A percentile compares a stretch with the other conserved stretches of the same genome.
Evolutionary conservation across 495 filamentous ascomycete species (phyloP).

Genomic region (Barbatosphaeria neglecta): DNA sequence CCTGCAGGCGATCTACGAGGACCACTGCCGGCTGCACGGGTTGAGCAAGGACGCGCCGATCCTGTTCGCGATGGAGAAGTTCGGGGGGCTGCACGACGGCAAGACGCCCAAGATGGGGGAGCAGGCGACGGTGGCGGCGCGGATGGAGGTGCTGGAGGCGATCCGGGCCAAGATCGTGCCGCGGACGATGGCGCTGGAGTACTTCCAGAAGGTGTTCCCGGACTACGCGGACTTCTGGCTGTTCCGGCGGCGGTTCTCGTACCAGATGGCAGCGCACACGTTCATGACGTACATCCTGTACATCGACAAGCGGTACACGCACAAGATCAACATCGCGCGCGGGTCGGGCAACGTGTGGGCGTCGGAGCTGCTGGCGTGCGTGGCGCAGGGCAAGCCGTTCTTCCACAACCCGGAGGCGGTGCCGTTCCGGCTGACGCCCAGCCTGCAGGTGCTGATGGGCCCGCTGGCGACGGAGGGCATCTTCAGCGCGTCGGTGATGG

Average conservation of each 20-base stretch:
- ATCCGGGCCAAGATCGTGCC: conserved; percentile 90
- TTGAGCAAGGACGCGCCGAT: conserved; percentile 92
- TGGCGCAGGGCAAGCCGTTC: conserved; percentile 67
- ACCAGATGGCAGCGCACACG: conserved; percentile 89
- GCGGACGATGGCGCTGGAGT: conserved; percentile 65
- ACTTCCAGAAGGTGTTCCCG: conserved; percentile 82
- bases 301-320: conserved; percentile 87
- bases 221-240: conserved; percentile 93
- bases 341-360: conserved; percentile 91
- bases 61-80: conserved; percentile 86
- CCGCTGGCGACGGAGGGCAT: conserved; percentile 92
- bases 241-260: conserved; percentile 90
- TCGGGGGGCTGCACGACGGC: conserved; percentile 60
- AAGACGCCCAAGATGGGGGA: conserved; percentile 34
- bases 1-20: conserved; percentile 87
- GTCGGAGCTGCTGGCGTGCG: conserved; percentile 76
- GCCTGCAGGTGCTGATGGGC: conserved; percentile 89
- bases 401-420: conserved; percentile 93
- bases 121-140: conserved; percentile 39
- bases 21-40: conserved; percentile 76
- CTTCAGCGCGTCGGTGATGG: conserved; percentile 85
- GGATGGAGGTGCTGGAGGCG: conserved; percentile 76
- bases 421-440: conserved; percentile 93
- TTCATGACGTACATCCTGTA: conserved; percentile 99
- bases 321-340: conserved; percentile 86